A percentile compares a stretch with the other conserved stretches of the same genome.
These are phyloP conservation scores for Mucuna pruriens DNA, from an alignment of 306 rosid species.

Conservation along the genomic window DNA sequence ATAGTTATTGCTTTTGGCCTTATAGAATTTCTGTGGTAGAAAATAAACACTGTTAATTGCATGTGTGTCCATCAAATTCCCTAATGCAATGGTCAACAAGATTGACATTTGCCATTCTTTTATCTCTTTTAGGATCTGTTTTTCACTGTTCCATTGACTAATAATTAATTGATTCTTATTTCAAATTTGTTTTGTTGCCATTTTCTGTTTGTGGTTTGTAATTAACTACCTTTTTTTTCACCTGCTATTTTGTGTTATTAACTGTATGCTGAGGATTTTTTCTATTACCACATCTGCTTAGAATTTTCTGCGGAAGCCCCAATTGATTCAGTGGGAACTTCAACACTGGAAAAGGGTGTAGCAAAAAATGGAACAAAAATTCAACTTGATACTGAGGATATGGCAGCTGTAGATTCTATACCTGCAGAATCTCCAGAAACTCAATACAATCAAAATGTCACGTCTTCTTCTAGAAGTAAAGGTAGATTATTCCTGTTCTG, in stretches of 20 bases:
- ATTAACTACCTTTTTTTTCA: background rate
- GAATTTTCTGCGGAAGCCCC: conserved; percentile 39
- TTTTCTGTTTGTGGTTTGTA: conserved; percentile 23
- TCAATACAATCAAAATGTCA: conserved; percentile 24
- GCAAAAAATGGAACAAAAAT: conserved; percentile 41
- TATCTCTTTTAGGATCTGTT: conserved; percentile 19
- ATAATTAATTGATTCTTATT: background rate
- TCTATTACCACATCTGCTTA: conserved; percentile 21
- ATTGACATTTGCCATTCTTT: conserved; percentile 8
- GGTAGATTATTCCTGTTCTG: conserved; percentile 34
- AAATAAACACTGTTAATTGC: conserved; percentile 7
- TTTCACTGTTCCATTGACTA: background rate
- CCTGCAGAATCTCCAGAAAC: conserved; percentile 39
- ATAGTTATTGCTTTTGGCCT: conserved; percentile 22
- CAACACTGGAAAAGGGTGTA: conserved; percentile 35
- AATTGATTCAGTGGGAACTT: conserved; percentile 35
- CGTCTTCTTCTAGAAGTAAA: conserved; percentile 37
- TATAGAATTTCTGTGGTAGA: background rate
- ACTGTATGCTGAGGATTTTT: conserved; percentile 23
- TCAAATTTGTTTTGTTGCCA: conserved; percentile 9
- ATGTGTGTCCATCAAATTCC: conserved; percentile 7
- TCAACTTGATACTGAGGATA: conserved; percentile 29
- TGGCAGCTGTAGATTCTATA: conserved; percentile 36
- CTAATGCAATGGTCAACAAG: background rate
- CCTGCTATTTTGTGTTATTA: conserved; percentile 11